These are phyloP conservation scores for Macaranga tanarius DNA, from an alignment of 441 rosid species.

Conservation along the genomic window DNA sequence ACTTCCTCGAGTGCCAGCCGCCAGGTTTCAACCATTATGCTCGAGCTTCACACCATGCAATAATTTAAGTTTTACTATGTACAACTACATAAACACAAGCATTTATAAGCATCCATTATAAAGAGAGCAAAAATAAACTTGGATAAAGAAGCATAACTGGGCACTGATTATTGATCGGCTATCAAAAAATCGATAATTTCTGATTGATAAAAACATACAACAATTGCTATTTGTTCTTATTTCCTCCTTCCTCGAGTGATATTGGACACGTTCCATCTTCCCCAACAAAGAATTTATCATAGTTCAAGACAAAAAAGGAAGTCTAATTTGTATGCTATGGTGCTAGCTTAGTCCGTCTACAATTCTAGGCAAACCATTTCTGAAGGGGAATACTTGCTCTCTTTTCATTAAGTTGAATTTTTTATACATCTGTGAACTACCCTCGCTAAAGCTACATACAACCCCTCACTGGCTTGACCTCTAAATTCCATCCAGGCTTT, in stretches of 20 bases:
- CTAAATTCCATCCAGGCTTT: slow-evolving; percentile 1
- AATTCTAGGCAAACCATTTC: slow-evolving; percentile 14
- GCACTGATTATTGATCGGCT: not conserved
- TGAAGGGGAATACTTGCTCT: slow-evolving; percentile 16
- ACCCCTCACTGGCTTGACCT: slow-evolving; percentile 1
- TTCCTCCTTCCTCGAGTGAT: not conserved
- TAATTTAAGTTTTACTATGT: no score
- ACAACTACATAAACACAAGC: no score
- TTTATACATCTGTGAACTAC: slow-evolving; percentile 26
- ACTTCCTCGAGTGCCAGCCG: no score
- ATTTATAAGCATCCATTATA: no score
- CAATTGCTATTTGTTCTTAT: slow-evolving; percentile 24
- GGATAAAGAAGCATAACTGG: not conserved
- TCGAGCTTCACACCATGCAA: no score
- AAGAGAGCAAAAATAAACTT: no score
- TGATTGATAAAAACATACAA: slow-evolving; percentile 11
- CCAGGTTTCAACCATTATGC: no score
- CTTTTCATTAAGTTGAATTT: slow-evolving; percentile 13
- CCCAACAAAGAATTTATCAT: slow-evolving; percentile 30
- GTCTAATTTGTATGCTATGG: slow-evolving; percentile 7
- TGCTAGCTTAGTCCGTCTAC: slow-evolving; percentile 20
- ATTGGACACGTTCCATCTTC: slow-evolving; percentile 18
- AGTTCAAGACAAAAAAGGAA: slow-evolving; percentile 14
- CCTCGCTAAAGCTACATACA: slow-evolving; percentile 28
- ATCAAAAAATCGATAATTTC: slow-evolving; percentile 1